A percentile compares a stretch with the other conserved stretches of the same genome.
phyloP scores from a whole-genome alignment of 140 eudicot species.

The Stevia rebaudiana region DNA sequence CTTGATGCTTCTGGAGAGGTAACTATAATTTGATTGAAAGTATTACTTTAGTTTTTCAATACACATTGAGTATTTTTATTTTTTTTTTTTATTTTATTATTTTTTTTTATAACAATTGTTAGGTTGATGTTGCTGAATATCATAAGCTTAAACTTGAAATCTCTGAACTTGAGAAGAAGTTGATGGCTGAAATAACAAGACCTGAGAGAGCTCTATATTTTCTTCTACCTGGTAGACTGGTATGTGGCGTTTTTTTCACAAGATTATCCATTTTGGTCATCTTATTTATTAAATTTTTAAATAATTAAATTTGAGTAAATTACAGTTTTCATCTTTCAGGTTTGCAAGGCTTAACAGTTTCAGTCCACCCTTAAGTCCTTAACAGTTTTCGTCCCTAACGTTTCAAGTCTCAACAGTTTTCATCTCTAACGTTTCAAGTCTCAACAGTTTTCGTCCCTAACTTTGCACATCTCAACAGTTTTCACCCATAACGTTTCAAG shows the following conservation, averaged over 20 bases:
- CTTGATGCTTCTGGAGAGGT: slow-evolving; percentile 99
- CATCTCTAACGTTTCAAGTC: too few species aligned
- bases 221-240: slow-evolving; percentile 96
- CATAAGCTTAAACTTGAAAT: slow-evolving; percentile 81
- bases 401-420: too few species aligned
- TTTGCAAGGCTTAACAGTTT: too few species aligned
- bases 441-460: too few species aligned
- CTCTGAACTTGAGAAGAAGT: slow-evolving; percentile 76
- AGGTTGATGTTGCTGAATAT: slow-evolving; percentile 94
- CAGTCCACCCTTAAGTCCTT: too few species aligned
- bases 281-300: too few species aligned
- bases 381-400: too few species aligned
- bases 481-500: too few species aligned
- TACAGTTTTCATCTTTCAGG: too few species aligned
- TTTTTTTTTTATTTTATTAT: too few species aligned
- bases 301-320: too few species aligned
- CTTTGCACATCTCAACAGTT: too few species aligned
- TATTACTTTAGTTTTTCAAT: background rate
- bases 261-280: background rate
- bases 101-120: background rate
- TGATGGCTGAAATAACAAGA: slow-evolving; percentile 89
- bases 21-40: slow-evolving; percentile 9
- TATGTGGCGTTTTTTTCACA: slow-evolving; percentile 24
- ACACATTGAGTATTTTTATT: background rate
- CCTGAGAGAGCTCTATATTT: slow-evolving; percentile 85